phyloP scores from a whole-genome alignment of 2,329 filamentous ascomycete species.

The Verticillium tricorpus region DNA sequence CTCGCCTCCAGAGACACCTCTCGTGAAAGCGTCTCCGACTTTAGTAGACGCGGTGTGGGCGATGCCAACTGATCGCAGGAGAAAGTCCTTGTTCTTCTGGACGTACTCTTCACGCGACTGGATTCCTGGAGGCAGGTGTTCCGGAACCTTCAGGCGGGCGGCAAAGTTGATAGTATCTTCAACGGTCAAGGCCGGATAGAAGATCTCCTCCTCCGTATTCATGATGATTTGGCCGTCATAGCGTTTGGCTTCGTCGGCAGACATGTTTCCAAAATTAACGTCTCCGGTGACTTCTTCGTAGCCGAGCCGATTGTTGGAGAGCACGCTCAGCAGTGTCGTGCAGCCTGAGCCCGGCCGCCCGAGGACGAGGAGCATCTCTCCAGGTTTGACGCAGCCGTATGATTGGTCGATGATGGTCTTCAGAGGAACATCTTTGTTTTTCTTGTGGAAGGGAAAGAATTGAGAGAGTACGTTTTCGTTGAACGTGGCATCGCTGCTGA shows the following conservation, averaged over 20 bases:
- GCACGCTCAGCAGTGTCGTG: slow-evolving; percentile 53
- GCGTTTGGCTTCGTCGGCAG: slow-evolving; percentile 35
- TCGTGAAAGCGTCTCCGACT: slow-evolving; percentile 62
- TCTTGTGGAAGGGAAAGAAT: not conserved
- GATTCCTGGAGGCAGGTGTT: slow-evolving; percentile 37
- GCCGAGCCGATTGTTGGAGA: slow-evolving; percentile 64
- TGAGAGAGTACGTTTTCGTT: slow-evolving; percentile 14
- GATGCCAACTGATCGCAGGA: slow-evolving; percentile 54
- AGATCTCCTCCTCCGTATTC: slow-evolving; percentile 65
- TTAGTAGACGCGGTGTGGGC: slow-evolving; percentile 59
- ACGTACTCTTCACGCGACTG: slow-evolving; percentile 38
- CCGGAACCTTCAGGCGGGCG: slow-evolving; percentile 53
- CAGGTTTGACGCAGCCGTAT: slow-evolving; percentile 48
- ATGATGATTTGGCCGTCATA: slow-evolving; percentile 61
- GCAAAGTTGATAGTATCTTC: slow-evolving; percentile 65
- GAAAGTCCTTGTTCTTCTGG: slow-evolving; percentile 43
- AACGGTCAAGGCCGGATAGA: slow-evolving; percentile 66
- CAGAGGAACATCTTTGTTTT: slow-evolving; percentile 13
- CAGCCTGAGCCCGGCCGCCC: slow-evolving; percentile 55
- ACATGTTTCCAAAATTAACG: slow-evolving; percentile 54
- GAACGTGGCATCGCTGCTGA: slow-evolving; percentile 12
- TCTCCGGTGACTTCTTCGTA: slow-evolving; percentile 62
- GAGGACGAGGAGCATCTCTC: slow-evolving; percentile 54
- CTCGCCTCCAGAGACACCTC: slow-evolving; percentile 67
- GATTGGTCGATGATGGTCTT: slow-evolving; percentile 44